Conservation (phyloP, 2,329 filamentous ascomycete species). For the Exserohilum turcica region DNA sequence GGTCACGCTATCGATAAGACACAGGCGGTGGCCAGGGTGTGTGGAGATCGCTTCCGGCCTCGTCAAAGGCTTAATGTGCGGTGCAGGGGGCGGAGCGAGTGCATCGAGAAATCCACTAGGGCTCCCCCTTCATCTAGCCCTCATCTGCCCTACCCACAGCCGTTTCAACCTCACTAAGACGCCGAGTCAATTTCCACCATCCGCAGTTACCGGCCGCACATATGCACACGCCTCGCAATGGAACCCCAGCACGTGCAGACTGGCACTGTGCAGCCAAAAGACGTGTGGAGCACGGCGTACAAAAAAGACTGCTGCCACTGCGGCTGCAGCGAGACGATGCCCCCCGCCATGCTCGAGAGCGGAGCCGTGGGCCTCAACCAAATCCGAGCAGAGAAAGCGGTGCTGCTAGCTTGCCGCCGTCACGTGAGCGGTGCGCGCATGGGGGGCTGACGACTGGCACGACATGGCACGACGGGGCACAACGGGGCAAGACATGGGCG, state of each 20-base stretch:
- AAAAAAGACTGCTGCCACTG: too few relatives aligned
- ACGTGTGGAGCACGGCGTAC: too few relatives aligned
- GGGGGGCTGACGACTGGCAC: neutral
- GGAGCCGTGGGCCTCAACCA: neutral
- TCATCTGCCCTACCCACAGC: neutral
- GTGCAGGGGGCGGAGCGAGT: constrained; percentile 1
- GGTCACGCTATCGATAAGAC: constrained; percentile 12
- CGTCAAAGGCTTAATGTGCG: neutral
- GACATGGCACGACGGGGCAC: neutral
- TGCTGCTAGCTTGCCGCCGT: constrained; percentile 1
- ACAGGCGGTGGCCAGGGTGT: constrained; percentile 1
- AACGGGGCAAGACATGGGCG: neutral
- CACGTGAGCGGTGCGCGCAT: neutral
- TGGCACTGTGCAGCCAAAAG: too few relatives aligned
- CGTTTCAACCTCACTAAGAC: constrained; percentile 9
- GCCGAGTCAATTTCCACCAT: constrained; percentile 5
- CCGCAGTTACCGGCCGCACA: constrained; percentile 1
- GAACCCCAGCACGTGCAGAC: neutral
- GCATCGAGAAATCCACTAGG: constrained; percentile 9
- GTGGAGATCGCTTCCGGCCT: constrained; percentile 9
- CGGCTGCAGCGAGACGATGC: neutral
- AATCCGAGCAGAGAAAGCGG: neutral
- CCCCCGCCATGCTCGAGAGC: neutral
- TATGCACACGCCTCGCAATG: neutral
- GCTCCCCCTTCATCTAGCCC: constrained; percentile 11